Evolutionary conservation across 768 basidiomycete species (phyloP).

Genomic region (Amylocystis lapponica): DNA sequence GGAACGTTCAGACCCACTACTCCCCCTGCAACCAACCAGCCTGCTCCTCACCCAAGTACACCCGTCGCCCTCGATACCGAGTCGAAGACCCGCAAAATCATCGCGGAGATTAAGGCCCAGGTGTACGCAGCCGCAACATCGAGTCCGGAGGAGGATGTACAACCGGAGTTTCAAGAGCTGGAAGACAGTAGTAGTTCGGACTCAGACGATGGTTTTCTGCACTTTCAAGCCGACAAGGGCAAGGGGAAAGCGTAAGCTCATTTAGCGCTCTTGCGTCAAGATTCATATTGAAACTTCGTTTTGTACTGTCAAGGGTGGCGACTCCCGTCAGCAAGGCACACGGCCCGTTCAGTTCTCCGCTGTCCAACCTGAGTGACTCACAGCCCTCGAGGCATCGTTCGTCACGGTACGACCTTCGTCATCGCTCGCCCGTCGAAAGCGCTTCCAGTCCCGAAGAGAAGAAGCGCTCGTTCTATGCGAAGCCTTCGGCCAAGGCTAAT

Average conservation of each 20-base stretch:
- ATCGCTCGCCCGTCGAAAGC: slow-evolving; percentile 6
- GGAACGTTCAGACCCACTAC: background rate
- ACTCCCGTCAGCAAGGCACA: background rate
- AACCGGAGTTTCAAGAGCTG: slow-evolving; percentile 32
- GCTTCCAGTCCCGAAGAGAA: background rate
- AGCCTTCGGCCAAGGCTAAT: slow-evolving; percentile 11
- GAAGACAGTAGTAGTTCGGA: slow-evolving; percentile 38
- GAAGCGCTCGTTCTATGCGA: slow-evolving; percentile 1
- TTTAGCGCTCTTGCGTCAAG: background rate
- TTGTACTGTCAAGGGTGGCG: background rate
- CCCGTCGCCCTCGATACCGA: slow-evolving; percentile 27
- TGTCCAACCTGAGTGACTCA: background rate
- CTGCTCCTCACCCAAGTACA: slow-evolving; percentile 22
- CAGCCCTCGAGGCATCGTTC: background rate
- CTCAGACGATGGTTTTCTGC: slow-evolving; percentile 21
- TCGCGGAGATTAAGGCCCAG: slow-evolving; percentile 60
- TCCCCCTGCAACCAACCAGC: slow-evolving; percentile 2
- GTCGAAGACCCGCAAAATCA: slow-evolving; percentile 49
- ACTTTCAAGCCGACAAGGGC: slow-evolving; percentile 1
- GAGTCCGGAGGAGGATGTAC: slow-evolving; percentile 37
- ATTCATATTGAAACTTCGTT: slow-evolving; percentile 1
- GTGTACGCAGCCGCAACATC: slow-evolving; percentile 38
- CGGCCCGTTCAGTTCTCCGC: slow-evolving; percentile 2
- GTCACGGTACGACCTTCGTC: slow-evolving; percentile 17
- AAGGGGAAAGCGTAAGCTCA: slow-evolving; percentile 8